Conservation (phyloP, 2,329 filamentous ascomycete species). For the Metarhizium robertsii region DNA sequence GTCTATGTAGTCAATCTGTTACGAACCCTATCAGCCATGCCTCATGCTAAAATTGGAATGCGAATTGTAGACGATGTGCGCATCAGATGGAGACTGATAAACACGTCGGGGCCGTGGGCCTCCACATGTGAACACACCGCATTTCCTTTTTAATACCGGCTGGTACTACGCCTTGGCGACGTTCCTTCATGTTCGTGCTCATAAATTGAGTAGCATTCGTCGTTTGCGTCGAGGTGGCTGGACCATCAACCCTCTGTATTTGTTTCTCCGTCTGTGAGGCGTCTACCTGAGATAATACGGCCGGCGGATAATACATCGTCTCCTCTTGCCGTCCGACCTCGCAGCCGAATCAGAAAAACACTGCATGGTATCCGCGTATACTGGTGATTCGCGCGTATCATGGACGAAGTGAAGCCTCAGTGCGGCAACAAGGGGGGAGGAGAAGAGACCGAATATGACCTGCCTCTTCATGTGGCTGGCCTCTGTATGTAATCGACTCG, state of each 20-base stretch:
- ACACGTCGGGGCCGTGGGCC: too few relatives aligned
- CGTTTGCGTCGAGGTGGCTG: background rate
- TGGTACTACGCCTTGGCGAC: background rate
- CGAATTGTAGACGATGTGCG: background rate
- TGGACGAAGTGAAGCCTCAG: conserved; percentile 15
- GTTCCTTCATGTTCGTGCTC: background rate
- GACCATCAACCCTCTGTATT: background rate
- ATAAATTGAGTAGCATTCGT: background rate
- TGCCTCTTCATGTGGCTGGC: conserved; percentile 18
- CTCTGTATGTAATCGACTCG: conserved; percentile 15
- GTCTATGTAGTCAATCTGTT: background rate
- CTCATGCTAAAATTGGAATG: background rate
- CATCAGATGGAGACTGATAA: background rate
- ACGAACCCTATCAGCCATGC: background rate
- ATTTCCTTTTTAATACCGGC: background rate
- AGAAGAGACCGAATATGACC: conserved; percentile 13
- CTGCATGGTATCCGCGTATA: too few relatives aligned
- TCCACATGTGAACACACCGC: background rate
- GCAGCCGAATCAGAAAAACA: too few relatives aligned
- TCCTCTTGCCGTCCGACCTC: too few relatives aligned
- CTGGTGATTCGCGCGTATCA: background rate
- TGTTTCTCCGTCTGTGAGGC: too few relatives aligned
- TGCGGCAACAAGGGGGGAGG: conserved; percentile 13
- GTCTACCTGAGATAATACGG: too few relatives aligned
- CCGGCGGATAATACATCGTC: too few relatives aligned